Evolutionary conservation across 2,329 filamentous ascomycete genomes (phyloP).

Genomic region (Magnaporthales sp.): DNA sequence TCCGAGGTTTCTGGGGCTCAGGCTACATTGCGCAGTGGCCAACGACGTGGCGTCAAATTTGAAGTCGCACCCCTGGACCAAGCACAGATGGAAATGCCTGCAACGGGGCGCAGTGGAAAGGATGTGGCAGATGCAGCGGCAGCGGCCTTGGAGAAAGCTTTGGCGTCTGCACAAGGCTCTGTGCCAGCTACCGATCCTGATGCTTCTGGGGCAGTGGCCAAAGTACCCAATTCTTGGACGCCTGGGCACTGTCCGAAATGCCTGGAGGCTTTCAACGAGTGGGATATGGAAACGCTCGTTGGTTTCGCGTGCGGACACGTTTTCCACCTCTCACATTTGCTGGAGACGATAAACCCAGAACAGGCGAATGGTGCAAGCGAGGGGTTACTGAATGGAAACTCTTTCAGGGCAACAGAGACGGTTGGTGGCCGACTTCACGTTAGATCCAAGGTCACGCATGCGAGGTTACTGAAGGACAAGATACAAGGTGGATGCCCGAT

Average conservation of each 20-base stretch:
- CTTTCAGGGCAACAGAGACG: not conserved
- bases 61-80: conserved; percentile 49
- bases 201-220: not conserved
- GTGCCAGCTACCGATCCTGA: not conserved
- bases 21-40: conserved; percentile 68
- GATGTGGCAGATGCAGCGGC: not conserved
- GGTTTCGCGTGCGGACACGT: conserved; percentile 78
- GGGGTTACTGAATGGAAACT: not conserved
- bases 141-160: not conserved
- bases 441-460: conserved; percentile 80
- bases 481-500: conserved; percentile 58
- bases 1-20: conserved; percentile 84
- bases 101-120: conserved; percentile 9
- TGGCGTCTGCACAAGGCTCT: not conserved
- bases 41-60: conserved; percentile 82
- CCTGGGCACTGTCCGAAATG: conserved; percentile 54
- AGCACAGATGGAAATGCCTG: conserved; percentile 25
- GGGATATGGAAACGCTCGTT: conserved; percentile 63
- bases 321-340: conserved; percentile 66
- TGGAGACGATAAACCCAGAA: conserved; percentile 45
- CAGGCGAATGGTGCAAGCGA: not conserved
- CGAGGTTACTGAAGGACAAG: conserved; percentile 65
- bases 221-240: conserved; percentile 22
- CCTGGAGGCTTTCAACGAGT: conserved; percentile 44
- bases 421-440: conserved; percentile 25